Conservation (phyloP, 441 rosid species). For the Brassica balearica region DNA sequence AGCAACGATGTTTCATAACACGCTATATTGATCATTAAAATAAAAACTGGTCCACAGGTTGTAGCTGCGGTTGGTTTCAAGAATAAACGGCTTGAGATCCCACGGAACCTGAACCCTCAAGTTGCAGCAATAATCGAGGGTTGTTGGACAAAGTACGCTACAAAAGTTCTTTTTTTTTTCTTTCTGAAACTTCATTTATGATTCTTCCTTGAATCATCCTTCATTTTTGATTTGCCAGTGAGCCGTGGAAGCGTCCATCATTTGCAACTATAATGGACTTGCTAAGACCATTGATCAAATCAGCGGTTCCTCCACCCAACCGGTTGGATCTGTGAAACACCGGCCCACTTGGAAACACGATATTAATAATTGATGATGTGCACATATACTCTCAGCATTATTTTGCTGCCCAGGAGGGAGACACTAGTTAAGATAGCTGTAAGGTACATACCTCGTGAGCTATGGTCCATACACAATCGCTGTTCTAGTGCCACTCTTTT, state of each 20-base stretch:
- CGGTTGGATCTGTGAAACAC: conserved; percentile 56
- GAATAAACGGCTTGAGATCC: conserved; percentile 90
- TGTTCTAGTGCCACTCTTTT: conserved; percentile 14
- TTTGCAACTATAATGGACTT: conserved; percentile 86
- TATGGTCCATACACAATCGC: background rate
- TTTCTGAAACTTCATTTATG: background rate
- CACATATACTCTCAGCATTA: conserved; percentile 69
- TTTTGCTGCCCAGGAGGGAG: conserved; percentile 59
- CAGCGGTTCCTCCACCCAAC: conserved; percentile 63
- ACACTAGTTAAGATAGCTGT: conserved; percentile 42
- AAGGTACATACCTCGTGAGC: conserved; percentile 37
- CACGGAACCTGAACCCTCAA: conserved; percentile 75
- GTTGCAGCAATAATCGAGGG: conserved; percentile 86
- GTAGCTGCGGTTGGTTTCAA: conserved; percentile 98
- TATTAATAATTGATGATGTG: conserved; percentile 36
- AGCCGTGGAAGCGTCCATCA: conserved; percentile 98
- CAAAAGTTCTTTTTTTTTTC: background rate
- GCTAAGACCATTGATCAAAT: conserved; percentile 73
- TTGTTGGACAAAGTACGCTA: conserved; percentile 90
- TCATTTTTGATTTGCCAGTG: conserved; percentile 53
- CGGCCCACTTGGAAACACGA: conserved; percentile 22
- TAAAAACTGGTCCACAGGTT: conserved; percentile 56
- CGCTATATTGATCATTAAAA: background rate
- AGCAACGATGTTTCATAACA: background rate
- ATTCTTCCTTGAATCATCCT: background rate